Percentiles rank a stretch among this genome's conserved stretches.
Evolutionary conservation across 208 protist species (phyloP).

Genomic region (Acanthamoeba sp.): DNA sequence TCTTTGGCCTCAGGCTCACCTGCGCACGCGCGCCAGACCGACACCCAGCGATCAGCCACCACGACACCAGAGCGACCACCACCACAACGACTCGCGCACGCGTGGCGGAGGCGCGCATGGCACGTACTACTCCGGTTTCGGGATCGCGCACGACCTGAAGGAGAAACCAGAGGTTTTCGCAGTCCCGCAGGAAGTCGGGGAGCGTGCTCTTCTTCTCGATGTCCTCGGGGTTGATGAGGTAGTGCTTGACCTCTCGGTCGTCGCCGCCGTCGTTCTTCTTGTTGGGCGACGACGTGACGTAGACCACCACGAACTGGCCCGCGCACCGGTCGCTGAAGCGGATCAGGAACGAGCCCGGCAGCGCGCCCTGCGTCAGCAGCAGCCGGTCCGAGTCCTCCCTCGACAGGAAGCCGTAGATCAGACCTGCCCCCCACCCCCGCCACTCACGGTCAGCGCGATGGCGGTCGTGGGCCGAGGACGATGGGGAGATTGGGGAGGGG

Average conservation of each 20-base stretch:
- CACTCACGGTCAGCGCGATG: not conserved
- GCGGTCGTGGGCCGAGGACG: too few relatives aligned
- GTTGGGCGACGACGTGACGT: conserved; percentile 24
- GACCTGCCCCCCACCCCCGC: not conserved
- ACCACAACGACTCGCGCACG: too few relatives aligned
- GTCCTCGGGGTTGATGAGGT: conserved; percentile 61
- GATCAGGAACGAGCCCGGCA: conserved; percentile 66
- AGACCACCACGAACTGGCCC: conserved; percentile 68
- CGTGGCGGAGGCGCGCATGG: not conserved
- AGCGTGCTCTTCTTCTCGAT: conserved; percentile 69
- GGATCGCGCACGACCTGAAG: conserved; percentile 62
- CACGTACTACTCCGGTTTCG: conserved; percentile 51
- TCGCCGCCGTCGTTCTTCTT: conserved; percentile 14
- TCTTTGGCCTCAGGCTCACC: conserved; percentile 68
- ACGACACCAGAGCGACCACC: too few relatives aligned
- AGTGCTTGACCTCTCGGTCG: conserved; percentile 66
- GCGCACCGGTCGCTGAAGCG: conserved; percentile 60
- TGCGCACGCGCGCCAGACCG: not conserved
- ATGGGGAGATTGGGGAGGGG: not conserved
- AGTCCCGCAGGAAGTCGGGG: conserved; percentile 64
- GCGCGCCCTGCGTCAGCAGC: conserved; percentile 27
- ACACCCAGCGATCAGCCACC: too few relatives aligned
- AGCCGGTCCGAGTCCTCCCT: conserved; percentile 66
- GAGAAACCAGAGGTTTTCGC: conserved; percentile 64
- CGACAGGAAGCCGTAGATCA: conserved; percentile 62